Base-by-base conservation (phyloP, 768 basidiomycete species). In the Hypholoma sublateritium region DNA sequence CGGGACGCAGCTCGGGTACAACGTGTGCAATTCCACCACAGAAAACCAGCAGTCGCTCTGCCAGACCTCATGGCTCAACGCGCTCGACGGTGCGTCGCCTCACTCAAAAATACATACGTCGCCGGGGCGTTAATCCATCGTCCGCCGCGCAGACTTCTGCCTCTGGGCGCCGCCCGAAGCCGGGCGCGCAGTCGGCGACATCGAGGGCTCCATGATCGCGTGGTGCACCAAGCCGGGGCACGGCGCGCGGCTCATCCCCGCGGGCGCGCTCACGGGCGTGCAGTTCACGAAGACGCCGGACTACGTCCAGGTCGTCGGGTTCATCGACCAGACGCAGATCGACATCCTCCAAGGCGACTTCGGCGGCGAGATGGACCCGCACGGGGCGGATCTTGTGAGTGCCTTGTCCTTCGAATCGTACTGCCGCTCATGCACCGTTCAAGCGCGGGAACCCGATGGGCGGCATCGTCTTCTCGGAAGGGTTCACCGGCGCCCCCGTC, bases 391-490 rank as follows among this genome's bases (percentile, higher is more conserved):
- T 67, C 50, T 67, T 45, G 74, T 69, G 43, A 39, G 69, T 63
- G 9, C 28, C 28, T 32, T 5, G 8, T 41, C n/a, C 36, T 59
- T 21, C 57, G 16, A 49, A 87, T 13, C 90, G 88, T 32, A 32
- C 70, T n/a, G n/a, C n/a, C n/a, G n/a, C n/a, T n/a, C n/a, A n/a
- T n/a, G n/a, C n/a, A n/a, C 85, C 41, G 5, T 47, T 37, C 5
- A 61, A 88, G 82, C 83, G 87, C 59, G 92, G 91, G n/a, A 94
- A 91, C 73, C 88, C 88, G 1, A 78, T 89, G 44, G 90, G 91
- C 62, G 88, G 83, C 42, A 68, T 92, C 28, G 53, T 91, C 21
- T 93, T 81, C 74, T 83, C 87, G 1, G 83, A 74, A 55, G 78
- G 74, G 5, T 88, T 78, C 65, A 72, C 68, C 37, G 73, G 79